Evolutionary conservation across 805 yeast genomes (phyloP).

Genomic region (Lipomyces kockii): DNA sequence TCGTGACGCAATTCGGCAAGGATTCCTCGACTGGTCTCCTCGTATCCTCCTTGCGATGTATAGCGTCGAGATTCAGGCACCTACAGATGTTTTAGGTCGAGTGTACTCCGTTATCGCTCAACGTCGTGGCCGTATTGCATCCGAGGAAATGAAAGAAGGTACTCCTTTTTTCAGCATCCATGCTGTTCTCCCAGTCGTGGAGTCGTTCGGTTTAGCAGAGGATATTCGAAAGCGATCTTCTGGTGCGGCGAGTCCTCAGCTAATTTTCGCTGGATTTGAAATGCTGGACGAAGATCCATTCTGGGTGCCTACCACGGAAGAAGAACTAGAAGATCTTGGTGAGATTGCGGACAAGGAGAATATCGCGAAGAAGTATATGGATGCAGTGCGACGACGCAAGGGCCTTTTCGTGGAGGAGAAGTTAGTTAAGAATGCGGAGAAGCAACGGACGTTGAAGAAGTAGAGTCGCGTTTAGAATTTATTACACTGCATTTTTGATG

Average conservation of each 20-base stretch:
- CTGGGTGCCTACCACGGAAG: conserved; percentile 99
- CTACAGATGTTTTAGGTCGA: conserved; percentile 91
- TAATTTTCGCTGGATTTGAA: conserved; percentile 87
- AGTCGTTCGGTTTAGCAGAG: conserved; percentile 95
- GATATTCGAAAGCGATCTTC: conserved; percentile 91
- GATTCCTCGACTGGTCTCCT: conserved; percentile 82
- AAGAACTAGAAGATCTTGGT: conserved; percentile 91
- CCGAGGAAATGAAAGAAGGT: conserved; percentile 98
- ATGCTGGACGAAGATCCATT: conserved; percentile 90
- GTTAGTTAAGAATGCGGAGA: conserved; percentile 88
- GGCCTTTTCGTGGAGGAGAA: conserved; percentile 90
- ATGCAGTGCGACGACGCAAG: conserved; percentile 77
- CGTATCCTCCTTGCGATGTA: conserved; percentile 91
- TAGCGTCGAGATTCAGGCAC: conserved; percentile 91
- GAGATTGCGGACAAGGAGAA: conserved; percentile 92
- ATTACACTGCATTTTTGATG: background rate
- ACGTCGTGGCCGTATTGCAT: conserved; percentile 79
- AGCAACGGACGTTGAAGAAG: conserved; percentile 79
- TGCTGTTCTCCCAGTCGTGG: conserved; percentile 88
- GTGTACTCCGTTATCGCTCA: conserved; percentile 93
- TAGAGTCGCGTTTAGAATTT: background rate
- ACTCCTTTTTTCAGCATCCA: conserved; percentile 91
- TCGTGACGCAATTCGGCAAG: conserved; percentile 71
- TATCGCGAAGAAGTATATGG: conserved; percentile 85
- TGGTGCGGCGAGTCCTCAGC: conserved; percentile 97